Base-by-base conservation (phyloP, 805 yeast species). In the Teunomyces kruisii region DNA sequence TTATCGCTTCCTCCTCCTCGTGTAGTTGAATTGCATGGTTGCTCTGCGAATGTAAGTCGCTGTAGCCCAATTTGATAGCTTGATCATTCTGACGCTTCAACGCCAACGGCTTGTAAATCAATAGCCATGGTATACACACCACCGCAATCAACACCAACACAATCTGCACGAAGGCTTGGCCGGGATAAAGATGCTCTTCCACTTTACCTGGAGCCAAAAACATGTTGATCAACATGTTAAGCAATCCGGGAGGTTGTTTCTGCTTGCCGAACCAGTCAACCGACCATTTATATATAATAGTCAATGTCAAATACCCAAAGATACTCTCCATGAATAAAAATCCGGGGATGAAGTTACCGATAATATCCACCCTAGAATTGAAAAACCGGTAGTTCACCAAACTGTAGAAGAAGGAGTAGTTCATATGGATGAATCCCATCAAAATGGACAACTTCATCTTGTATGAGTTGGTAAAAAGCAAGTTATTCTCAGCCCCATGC, bases 181-280 rank as follows among this genome's bases (percentile, higher is more conserved):
- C 95, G 1, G 78, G 70, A 64, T 85, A 94, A 37, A 94, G 73
- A 41, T 79, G 84, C 51, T 86, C 97, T 29, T 83, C 92, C 44
- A 94, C 80, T 7, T 72, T 78, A 9, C 99, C 99, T 9, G 99
- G 99, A 1, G 96, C 71, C 57, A 94, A 75, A 65, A 94, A 94
- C 99, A 94, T 94, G 58, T 85, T 84, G 59, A 94, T 94, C 57
- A 94, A 77, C 96, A 90, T 94, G 66, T 94, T 94, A 62, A 94
- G 76, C 59, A 94, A 74, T 40, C 96, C 91, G 26, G 99, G 99
- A 2, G 99, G 96, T 43, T 85, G 88, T 61, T 76, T 76, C 9
- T 75, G 85, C 44, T 81, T 76, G 26, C 79, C 84, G 44, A 81
- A 71, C 99, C 99, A 94, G 73, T 94, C 94, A 40, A 88, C 86